Base-by-base conservation (phyloP, 2,329 filamentous ascomycete species). In the Cladophialophora bantiana region DNA sequence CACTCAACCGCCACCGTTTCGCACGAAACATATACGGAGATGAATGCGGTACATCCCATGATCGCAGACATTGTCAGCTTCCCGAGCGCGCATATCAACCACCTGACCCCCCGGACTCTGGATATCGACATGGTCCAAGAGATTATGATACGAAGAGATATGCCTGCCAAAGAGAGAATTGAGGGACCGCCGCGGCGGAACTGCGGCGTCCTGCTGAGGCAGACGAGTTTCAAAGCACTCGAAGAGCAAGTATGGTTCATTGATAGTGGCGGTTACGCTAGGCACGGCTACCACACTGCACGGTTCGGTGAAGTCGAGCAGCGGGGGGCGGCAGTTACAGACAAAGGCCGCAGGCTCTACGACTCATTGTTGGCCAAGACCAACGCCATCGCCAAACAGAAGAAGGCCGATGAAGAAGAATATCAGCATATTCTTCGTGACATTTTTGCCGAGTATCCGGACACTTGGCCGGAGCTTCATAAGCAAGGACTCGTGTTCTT, bases 291-390 rank as follows among this genome's bases (percentile, higher is more conserved):
- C 0, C 84, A 86, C 59, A 82, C 77, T 4, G 83, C 84, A 0
- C 77, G 84, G 0, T 86, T 85, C 38, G 84, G 84, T 0, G 84
- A 86, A 71, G 80, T 86, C 7, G 84, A 86, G 69, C 81, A 86
- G 70, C 78, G 84, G 2, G 84, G 84, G 0, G 82, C 80, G 3
- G 83, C 84, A 0, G 75, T 86, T 7, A 86, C 84, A 0, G 74
- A 72, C 0, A 75, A 77, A 2, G 84, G 84, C 0, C 75, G 84
- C 1, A 68, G 72, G 2, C 66, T 84, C 0, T 86, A 85, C 34
- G 83, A 86, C 67, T 66, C 26, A 26, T 26, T 26, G 26, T 26
- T 26, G 26, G 26, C 26, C 26, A 26, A 26, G 26, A 26, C 26
- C 26, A 26, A 26, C 3, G 26, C 26, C 26, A 73, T 57, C 72